phyloP scores from a whole-genome alignment of 2,329 filamentous ascomycete genomes.

The Colletotrichum siamense region DNA sequence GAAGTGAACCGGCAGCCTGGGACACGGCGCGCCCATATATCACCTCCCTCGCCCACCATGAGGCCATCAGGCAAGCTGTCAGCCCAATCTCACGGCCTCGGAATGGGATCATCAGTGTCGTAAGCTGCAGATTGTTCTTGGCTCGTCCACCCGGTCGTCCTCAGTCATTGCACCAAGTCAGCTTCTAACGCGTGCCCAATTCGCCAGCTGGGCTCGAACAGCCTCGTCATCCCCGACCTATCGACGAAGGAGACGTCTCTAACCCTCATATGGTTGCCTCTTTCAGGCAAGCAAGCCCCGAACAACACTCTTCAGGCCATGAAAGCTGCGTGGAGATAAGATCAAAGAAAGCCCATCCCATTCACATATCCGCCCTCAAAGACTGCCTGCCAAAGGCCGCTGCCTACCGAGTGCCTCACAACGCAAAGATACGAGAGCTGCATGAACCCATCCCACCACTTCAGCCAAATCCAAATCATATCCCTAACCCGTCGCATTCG shows the following conservation, averaged over 20 bases:
- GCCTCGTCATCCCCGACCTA: no score
- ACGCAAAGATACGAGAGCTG: background rate
- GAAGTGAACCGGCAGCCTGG: background rate
- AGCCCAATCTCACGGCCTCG: background rate
- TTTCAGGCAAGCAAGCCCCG: background rate
- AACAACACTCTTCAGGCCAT: background rate
- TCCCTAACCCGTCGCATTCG: background rate
- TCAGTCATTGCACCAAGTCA: background rate
- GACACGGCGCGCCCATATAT: background rate
- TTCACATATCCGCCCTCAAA: background rate
- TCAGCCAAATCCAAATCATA: background rate
- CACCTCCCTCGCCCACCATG: background rate
- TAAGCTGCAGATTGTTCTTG: background rate
- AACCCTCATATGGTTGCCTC: background rate
- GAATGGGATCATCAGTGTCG: background rate
- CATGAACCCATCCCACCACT: background rate
- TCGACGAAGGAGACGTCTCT: background rate
- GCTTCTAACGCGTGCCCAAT: fast-evolving
- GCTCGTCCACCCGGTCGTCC: background rate
- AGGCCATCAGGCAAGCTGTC: background rate
- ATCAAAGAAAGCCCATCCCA: background rate
- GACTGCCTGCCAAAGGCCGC: background rate
- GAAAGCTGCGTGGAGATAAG: background rate
- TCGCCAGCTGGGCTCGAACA: background rate
- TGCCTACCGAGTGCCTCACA: background rate